Evolutionary conservation across 148 eudicot species (phyloP).

Genomic region (Diospyros kaki): DNA sequence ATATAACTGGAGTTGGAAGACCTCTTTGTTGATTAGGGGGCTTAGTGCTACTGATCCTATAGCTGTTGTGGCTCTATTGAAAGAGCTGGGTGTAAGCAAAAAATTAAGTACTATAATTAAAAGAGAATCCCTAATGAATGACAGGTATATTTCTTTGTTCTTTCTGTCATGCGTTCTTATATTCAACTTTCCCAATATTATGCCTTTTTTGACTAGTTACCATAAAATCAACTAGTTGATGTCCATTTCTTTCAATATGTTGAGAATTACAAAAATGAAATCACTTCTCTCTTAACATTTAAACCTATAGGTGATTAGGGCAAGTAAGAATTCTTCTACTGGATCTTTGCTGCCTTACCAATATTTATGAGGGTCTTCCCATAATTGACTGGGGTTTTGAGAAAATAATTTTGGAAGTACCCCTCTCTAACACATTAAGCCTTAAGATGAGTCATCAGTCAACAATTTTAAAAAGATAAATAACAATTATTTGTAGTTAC

Average conservation of each 20-base stretch:
- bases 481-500: background rate
- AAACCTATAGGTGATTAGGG: no score
- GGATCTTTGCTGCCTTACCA: no score
- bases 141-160: slow-evolving; percentile 54
- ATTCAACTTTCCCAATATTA: background rate
- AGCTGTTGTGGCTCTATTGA: slow-evolving; percentile 91
- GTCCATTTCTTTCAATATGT: no score
- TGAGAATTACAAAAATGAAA: no score
- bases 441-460: background rate
- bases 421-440: no score
- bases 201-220: background rate
- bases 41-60: slow-evolving; percentile 99
- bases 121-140: slow-evolving; percentile 98
- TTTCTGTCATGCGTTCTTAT: background rate
- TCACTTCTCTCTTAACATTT: no score
- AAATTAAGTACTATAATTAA: slow-evolving; percentile 88
- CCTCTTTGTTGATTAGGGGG: slow-evolving; percentile 86
- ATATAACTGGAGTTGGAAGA: slow-evolving; percentile 89
- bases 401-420: no score
- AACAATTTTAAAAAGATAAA: background rate
- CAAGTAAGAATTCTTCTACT: no score
- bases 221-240: background rate
- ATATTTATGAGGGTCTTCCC: no score
- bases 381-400: no score
- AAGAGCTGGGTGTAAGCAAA: slow-evolving; percentile 98